phyloP scores from a whole-genome alignment of 2,329 filamentous ascomycete genomes.

The Colletotrichum lini region DNA sequence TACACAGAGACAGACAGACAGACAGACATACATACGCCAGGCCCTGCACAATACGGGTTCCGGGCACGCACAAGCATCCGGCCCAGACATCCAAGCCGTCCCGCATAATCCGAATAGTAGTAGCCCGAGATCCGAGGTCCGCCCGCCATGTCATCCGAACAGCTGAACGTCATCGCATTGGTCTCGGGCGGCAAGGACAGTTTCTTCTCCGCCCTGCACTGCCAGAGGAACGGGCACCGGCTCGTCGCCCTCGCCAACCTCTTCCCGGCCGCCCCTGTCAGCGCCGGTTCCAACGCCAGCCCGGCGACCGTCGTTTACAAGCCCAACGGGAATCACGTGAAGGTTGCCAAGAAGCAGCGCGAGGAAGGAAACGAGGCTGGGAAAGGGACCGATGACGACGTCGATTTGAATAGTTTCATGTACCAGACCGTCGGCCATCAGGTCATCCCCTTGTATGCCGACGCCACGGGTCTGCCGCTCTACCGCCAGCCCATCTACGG shows the following conservation, averaged over 20 bases:
- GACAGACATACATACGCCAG: not conserved
- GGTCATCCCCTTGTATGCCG: conserved; percentile 86
- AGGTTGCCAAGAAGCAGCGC: not conserved
- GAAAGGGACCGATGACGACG: conserved; percentile 46
- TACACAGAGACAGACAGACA: not conserved
- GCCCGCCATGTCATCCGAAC: conserved; percentile 58
- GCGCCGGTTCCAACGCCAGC: conserved; percentile 28
- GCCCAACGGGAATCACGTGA: conserved; percentile 14
- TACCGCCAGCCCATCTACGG: conserved; percentile 86
- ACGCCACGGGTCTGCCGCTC: conserved; percentile 84
- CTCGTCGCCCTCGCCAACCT: conserved; percentile 93
- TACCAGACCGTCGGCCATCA: conserved; percentile 97
- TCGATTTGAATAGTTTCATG: conserved; percentile 96
- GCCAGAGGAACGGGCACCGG: conserved; percentile 85
- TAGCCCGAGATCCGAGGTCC: conserved; percentile 8
- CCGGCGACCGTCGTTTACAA: conserved; percentile 33
- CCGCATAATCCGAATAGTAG: conserved; percentile 1
- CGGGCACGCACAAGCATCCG: conserved; percentile 7
- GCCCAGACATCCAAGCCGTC: not conserved
- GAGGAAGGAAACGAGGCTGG: conserved; percentile 7
- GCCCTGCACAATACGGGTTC: conserved; percentile 15
- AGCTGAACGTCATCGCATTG: conserved; percentile 86
- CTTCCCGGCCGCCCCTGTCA: conserved; percentile 65
- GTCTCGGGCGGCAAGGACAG: conserved; percentile 98
- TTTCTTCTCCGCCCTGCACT: conserved; percentile 93